Conservation (phyloP, 2,329 filamentous ascomycete species). For the Pseudocercospora cruenta region DNA sequence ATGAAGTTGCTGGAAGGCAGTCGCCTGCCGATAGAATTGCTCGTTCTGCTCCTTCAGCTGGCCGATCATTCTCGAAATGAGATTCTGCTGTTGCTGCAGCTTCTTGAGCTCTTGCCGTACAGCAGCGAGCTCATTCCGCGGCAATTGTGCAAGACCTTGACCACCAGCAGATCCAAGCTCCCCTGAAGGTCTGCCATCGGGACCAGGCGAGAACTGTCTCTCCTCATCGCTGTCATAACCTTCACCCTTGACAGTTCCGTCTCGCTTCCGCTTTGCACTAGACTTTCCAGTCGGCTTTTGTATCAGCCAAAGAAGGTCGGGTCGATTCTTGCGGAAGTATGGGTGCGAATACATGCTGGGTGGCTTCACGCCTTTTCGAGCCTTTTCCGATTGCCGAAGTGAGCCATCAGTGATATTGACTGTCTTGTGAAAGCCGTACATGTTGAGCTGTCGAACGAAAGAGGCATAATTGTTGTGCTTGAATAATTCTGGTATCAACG, state of each 20-base stretch:
- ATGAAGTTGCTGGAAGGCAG: conserved; percentile 86
- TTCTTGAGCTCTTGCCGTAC: conserved; percentile 80
- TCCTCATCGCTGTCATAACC: conserved; percentile 75
- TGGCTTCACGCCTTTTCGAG: conserved; percentile 89
- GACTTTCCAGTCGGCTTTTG: conserved; percentile 84
- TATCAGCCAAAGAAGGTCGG: conserved; percentile 92
- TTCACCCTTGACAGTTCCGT: conserved; percentile 63
- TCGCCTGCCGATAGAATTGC: conserved; percentile 83
- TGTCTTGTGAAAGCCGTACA: conserved; percentile 61
- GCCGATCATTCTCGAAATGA: conserved; percentile 81
- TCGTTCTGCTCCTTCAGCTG: conserved; percentile 84
- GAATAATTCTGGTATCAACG: conserved; percentile 73
- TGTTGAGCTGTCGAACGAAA: conserved; percentile 70
- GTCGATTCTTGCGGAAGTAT: conserved; percentile 90
- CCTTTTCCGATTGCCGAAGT: conserved; percentile 94
- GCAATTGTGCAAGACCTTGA: conserved; percentile 57
- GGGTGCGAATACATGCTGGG: conserved; percentile 98
- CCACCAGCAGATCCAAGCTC: conserved; percentile 42
- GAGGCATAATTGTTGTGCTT: conserved; percentile 81
- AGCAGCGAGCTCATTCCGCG: conserved; percentile 73
- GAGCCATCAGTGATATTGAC: conserved; percentile 88
- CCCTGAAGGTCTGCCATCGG: conserved; percentile 29
- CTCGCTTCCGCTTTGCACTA: conserved; percentile 52
- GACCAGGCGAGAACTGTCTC: conserved; percentile 34
- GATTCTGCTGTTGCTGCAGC: conserved; percentile 81